A percentile compares a stretch with the other conserved stretches of the same genome.
Conservation (phyloP, 345 rosid species). For the Combretum micranthum region DNA sequence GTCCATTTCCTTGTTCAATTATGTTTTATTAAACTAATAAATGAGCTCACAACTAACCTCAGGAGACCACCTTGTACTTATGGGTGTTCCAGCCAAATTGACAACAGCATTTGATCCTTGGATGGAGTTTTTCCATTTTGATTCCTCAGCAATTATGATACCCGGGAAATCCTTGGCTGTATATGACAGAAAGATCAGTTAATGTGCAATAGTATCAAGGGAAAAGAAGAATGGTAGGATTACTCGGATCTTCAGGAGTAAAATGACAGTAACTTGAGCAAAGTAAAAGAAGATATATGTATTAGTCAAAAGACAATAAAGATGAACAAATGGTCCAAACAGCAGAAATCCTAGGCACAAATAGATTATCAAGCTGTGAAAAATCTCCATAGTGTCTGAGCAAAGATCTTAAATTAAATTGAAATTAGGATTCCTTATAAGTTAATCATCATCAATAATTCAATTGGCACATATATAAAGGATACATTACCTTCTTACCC, state of each 20-base stretch:
- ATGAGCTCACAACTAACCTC: slow-evolving; percentile 43
- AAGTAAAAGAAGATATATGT: no score
- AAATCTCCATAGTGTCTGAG: no score
- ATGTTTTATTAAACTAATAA: neutral
- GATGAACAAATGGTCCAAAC: no score
- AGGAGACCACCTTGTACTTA: slow-evolving; percentile 89
- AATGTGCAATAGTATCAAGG: neutral
- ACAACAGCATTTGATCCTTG: slow-evolving; percentile 81
- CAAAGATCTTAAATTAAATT: no score
- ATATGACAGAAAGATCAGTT: slow-evolving; percentile 3
- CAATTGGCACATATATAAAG: neutral
- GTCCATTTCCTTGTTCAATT: neutral
- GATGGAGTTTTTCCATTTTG: slow-evolving; percentile 66
- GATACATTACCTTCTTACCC: slow-evolving; percentile 87
- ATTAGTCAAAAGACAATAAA: no score
- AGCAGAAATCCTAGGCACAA: no score
- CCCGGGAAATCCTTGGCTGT: slow-evolving; percentile 68
- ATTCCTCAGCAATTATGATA: slow-evolving; percentile 62
- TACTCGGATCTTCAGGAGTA: no score
- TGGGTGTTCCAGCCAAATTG: slow-evolving; percentile 88
- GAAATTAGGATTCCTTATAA: no score
- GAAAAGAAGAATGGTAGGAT: no score
- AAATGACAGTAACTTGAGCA: no score
- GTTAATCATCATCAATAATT: no score
- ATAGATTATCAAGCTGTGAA: no score